Conservation (phyloP, 2,329 filamentous ascomycete species). For the Exserohilum rostratum region DNA sequence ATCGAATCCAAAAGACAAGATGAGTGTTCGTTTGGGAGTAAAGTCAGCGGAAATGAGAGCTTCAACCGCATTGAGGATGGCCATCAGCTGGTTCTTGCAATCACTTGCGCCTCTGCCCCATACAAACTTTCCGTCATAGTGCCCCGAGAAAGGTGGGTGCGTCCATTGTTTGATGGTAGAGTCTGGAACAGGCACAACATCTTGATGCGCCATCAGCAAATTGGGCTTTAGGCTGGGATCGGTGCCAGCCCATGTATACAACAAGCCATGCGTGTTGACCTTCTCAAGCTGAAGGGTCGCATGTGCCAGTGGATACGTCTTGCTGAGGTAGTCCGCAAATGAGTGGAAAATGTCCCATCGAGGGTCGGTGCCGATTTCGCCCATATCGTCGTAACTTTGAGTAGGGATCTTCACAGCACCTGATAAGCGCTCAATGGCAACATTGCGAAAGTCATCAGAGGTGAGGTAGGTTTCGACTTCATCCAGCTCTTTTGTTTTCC, state of each 20-base stretch:
- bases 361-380: constrained; percentile 60
- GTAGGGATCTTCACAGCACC: constrained; percentile 62
- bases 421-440: constrained; percentile 48
- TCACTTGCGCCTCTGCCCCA: constrained; percentile 68
- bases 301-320: constrained; percentile 48
- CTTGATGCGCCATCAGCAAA: constrained; percentile 68
- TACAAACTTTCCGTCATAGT: constrained; percentile 62
- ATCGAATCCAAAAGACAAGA: constrained; percentile 68
- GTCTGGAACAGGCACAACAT: constrained; percentile 64
- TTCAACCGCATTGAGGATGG: constrained; percentile 61
- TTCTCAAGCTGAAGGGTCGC: constrained; percentile 57
- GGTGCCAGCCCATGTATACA: constrained; percentile 64
- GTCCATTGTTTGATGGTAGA: constrained; percentile 62
- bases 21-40: constrained; percentile 60
- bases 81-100: constrained; percentile 67
- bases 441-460: constrained; percentile 36
- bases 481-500: constrained; percentile 34
- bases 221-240: constrained; percentile 60
- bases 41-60: constrained; percentile 60
- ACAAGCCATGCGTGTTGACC: constrained; percentile 64
- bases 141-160: constrained; percentile 64
- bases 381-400: constrained; percentile 62
- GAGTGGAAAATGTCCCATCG: constrained; percentile 65
- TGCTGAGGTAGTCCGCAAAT: constrained; percentile 52
- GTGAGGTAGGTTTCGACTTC: constrained; percentile 35